Evolutionary conservation across 108 stramenopile genomes (phyloP).

Genomic region (Conticribra guillardii): DNA sequence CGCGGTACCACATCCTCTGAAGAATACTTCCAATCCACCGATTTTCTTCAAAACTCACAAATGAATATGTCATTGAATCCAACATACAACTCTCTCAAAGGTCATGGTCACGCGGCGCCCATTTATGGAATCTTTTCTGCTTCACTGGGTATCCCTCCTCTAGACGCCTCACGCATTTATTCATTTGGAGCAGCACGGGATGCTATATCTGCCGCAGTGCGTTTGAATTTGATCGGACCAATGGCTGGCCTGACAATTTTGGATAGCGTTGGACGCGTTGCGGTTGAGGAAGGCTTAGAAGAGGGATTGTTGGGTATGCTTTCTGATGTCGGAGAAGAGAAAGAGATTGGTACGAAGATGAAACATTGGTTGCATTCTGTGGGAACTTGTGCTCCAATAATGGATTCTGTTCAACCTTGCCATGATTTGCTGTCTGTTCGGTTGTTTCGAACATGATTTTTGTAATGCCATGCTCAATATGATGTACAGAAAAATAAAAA

Average conservation of each 20-base stretch:
- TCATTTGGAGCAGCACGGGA: slow-evolving; percentile 80
- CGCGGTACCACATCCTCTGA: too few relatives aligned
- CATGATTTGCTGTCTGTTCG: slow-evolving; percentile 73
- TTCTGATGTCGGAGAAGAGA: slow-evolving; percentile 3
- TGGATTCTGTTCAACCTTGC: slow-evolving; percentile 79
- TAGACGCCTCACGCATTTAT: slow-evolving; percentile 60
- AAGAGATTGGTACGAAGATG: background rate
- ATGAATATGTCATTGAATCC: background rate
- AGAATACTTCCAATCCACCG: slow-evolving; percentile 1
- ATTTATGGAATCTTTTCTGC: slow-evolving; percentile 63
- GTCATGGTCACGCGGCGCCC: slow-evolving; percentile 70
- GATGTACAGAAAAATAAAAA: too few relatives aligned
- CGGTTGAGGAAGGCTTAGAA: slow-evolving; percentile 59
- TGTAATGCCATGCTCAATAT: too few relatives aligned
- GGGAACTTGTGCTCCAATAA: slow-evolving; percentile 56
- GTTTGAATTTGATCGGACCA: slow-evolving; percentile 80
- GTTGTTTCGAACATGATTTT: slow-evolving; percentile 69
- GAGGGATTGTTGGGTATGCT: slow-evolving; percentile 27
- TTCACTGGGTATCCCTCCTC: slow-evolving; percentile 38
- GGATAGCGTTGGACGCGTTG: slow-evolving; percentile 48
- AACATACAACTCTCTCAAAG: background rate
- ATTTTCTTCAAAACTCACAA: background rate
- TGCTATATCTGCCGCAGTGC: slow-evolving; percentile 81
- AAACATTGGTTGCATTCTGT: slow-evolving; percentile 43
- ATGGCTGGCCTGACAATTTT: slow-evolving; percentile 63